Evolutionary conservation across 208 protist genomes (phyloP).

Genomic region (Acanthamoeba triangularis): DNA sequence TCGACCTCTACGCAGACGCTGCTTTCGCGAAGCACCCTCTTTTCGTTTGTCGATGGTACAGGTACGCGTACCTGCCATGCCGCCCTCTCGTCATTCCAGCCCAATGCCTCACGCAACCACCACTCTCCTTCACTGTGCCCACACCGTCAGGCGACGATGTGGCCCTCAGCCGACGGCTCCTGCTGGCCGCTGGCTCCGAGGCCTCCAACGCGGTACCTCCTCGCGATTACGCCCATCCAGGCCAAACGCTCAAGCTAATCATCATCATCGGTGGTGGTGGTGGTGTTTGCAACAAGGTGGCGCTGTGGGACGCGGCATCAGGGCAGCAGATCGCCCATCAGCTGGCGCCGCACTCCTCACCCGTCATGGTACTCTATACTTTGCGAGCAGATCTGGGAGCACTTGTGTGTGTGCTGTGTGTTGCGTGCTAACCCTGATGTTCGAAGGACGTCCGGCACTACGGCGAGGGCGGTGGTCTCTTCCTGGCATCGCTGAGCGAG

Average conservation of each 20-base stretch:
- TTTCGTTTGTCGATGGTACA: slow-evolving; percentile 22
- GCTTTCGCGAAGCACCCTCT: not conserved
- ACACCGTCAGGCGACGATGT: not conserved
- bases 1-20: slow-evolving; percentile 5
- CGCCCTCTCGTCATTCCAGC: not conserved
- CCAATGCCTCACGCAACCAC: not conserved
- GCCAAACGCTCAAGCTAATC: not conserved
- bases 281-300: not conserved
- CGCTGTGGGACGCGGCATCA: not conserved
- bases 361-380: not conserved
- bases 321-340: slow-evolving; percentile 9
- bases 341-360: slow-evolving; percentile 4
- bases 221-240: no score
- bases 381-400: not conserved
- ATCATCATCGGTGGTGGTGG: not conserved
- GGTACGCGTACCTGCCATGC: not conserved
- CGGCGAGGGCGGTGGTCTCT: not conserved
- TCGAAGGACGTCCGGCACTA: slow-evolving; percentile 20
- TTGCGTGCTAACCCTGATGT: not conserved
- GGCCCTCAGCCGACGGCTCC: not conserved
- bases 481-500: slow-evolving; percentile 21
- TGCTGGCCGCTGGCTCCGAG: not conserved
- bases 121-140: not conserved
- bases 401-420: not conserved
- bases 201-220: not conserved